Percentiles rank a stretch among this genome's conserved stretches.
Conservation (phyloP, 768 basidiomycete genomes). For the Suillus clintonianus region DNA sequence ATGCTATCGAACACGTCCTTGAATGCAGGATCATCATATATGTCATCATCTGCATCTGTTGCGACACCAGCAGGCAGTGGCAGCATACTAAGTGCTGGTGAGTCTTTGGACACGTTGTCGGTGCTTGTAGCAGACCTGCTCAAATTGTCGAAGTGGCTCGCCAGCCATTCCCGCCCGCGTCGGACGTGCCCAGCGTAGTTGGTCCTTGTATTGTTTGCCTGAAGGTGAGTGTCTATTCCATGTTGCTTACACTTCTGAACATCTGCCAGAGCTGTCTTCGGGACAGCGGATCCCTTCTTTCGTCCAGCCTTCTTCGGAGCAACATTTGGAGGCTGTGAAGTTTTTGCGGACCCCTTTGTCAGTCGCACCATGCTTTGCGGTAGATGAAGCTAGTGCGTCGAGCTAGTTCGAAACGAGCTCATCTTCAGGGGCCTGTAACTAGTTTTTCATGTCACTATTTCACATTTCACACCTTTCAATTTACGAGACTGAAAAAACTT, state of each 20-base stretch:
- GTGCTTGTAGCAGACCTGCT: no score
- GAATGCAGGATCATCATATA: neutral
- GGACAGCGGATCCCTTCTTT: neutral
- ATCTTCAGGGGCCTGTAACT: no score
- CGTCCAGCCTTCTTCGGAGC: neutral
- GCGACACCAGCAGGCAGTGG: neutral
- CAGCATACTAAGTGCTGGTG: neutral
- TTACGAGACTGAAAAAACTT: no score
- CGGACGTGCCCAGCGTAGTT: slow-evolving; percentile 8
- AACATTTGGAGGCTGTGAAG: neutral
- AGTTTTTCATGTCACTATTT: neutral
- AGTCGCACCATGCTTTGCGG: neutral
- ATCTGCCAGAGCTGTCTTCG: neutral
- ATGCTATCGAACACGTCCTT: neutral
- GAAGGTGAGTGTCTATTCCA: slow-evolving; percentile 3
- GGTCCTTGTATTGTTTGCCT: neutral
- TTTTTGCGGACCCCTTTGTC: neutral
- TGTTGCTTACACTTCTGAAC: neutral
- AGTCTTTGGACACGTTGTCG: neutral
- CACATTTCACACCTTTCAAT: no score
- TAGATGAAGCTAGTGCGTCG: no score
- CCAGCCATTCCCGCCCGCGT: neutral
- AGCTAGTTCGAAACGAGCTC: no score
- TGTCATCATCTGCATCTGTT: neutral
- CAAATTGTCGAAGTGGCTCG: neutral